Evolutionary conservation across 2,329 filamentous ascomycete genomes (phyloP).

Genomic region (Phyllachora maydis): DNA sequence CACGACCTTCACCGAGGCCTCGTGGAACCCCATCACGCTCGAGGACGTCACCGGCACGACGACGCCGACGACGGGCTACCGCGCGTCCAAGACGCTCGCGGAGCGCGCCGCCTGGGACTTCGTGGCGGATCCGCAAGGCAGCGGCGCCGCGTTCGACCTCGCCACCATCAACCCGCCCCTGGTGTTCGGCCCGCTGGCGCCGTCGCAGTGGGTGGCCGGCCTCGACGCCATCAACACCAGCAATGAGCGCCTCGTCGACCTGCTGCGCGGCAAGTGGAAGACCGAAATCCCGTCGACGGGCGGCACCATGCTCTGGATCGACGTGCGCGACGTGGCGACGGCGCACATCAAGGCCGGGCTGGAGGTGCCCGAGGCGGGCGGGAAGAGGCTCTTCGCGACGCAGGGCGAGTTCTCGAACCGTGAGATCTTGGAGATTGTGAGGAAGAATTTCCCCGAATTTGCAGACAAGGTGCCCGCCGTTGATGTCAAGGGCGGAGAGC

Average conservation of each 20-base stretch:
- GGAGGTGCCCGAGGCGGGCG: slow-evolving; percentile 23
- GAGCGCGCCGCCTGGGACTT: slow-evolving; percentile 33
- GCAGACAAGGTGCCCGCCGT: slow-evolving; percentile 22
- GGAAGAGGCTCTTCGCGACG: slow-evolving; percentile 27
- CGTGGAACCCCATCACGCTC: slow-evolving; percentile 31
- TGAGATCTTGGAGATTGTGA: slow-evolving; percentile 19
- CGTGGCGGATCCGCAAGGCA: slow-evolving; percentile 11
- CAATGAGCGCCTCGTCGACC: slow-evolving; percentile 26
- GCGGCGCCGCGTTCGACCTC: slow-evolving; percentile 24
- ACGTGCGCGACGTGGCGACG: slow-evolving; percentile 32
- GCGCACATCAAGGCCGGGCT: slow-evolving; percentile 29
- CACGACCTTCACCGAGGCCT: slow-evolving; percentile 21
- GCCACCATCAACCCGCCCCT: slow-evolving; percentile 33
- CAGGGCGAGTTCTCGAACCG: slow-evolving; percentile 24
- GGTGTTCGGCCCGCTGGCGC: slow-evolving; percentile 29
- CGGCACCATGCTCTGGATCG: slow-evolving; percentile 24
- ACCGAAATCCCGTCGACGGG: slow-evolving; percentile 17
- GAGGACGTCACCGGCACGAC: slow-evolving; percentile 18
- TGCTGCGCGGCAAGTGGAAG: slow-evolving; percentile 29
- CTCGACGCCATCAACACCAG: slow-evolving; percentile 29
- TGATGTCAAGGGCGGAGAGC: slow-evolving; percentile 20
- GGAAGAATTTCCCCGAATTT: slow-evolving; percentile 27
- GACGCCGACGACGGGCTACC: slow-evolving; percentile 26
- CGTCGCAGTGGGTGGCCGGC: slow-evolving; percentile 22
- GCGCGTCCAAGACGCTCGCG: slow-evolving; percentile 31